Base-by-base conservation (phyloP, 306 rosid species). In the Quillaja saponaria region DNA sequence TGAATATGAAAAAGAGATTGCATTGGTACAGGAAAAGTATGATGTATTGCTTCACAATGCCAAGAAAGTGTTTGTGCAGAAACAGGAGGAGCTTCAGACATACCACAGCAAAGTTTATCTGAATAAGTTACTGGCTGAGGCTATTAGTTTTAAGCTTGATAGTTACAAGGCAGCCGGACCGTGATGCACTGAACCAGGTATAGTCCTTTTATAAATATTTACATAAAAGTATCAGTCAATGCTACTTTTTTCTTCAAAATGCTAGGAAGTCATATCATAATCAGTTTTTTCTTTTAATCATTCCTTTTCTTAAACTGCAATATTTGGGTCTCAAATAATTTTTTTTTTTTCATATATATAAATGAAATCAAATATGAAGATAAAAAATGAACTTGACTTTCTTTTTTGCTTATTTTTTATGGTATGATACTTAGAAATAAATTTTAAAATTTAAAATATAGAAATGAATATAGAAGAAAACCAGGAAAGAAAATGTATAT, bases 91-190 rank as follows among this genome's bases (percentile, higher is more conserved):
- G 13, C 77, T 76, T 34, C 66, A 66, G 57, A 34, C 46, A 44
- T 50, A 49, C 5, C 35, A 31, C 14, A 6, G 49, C 33, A 48
- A 49, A 15, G 77, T 71, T 61, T 11, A 10, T n/a, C 35, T 16
- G 73, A 66, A 71, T 42, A 71, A 15, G 63, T 8, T 46, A 60
- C 71, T 71, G 66, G 77, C 81, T 0, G 74, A 60, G 8, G 42
- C 18, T 34, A 66, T 62, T 66, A 10, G 15, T 16, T 18, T 15
- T 3, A 38, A 41, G 34, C 40, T 7, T 40, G 57, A 63, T 40
- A 13, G 15, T 34, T 53, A n/a, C 33, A 11, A 38, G 58, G 41
- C 54, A 47, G 19, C 12, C 46, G 59, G 40, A 6, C 34, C 49
- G 13, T 41, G 20, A 15, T 48, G 34, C 55, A 48, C 49, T 37